Percentiles rank a stretch among this genome's conserved stretches.
Evolutionary conservation across 2,329 filamentous ascomycete species (phyloP).

Genomic region (Talaromyces amestolkiae): DNA sequence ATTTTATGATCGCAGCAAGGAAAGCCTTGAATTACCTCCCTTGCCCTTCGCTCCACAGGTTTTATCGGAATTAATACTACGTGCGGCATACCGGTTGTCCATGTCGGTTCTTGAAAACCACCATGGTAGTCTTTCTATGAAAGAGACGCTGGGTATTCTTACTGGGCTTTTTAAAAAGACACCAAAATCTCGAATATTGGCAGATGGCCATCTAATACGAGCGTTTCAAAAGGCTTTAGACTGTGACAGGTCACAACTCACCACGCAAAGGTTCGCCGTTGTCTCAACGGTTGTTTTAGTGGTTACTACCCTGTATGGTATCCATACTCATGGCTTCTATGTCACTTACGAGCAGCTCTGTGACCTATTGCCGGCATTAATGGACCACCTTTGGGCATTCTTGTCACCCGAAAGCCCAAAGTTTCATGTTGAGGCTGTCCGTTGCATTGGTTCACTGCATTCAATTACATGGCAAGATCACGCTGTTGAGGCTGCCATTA

Average conservation of each 20-base stretch:
- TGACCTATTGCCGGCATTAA: slow-evolving; percentile 64
- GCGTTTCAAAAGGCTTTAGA: slow-evolving; percentile 32
- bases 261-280: slow-evolving; percentile 34
- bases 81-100: slow-evolving; percentile 51
- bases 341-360: slow-evolving; percentile 51
- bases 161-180: slow-evolving; percentile 48
- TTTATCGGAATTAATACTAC: slow-evolving; percentile 62
- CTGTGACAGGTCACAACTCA: slow-evolving; percentile 24
- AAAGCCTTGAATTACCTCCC: slow-evolving; percentile 61
- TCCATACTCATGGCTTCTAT: slow-evolving; percentile 36
- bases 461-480: slow-evolving; percentile 65
- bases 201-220: slow-evolving; percentile 35
- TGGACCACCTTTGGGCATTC: slow-evolving; percentile 73
- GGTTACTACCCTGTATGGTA: slow-evolving; percentile 38
- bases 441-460: slow-evolving; percentile 82
- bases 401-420: slow-evolving; percentile 81
- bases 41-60: slow-evolving; percentile 59
- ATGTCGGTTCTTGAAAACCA: slow-evolving; percentile 32
- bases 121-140: slow-evolving; percentile 46
- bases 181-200: slow-evolving; percentile 36
- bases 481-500: slow-evolving; percentile 76
- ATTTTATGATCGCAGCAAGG: slow-evolving; percentile 70
- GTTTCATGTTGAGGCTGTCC: slow-evolving; percentile 89
- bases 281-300: slow-evolving; percentile 51
- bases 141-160: slow-evolving; percentile 59